These are phyloP conservation scores for Penicillium canariense DNA, from an alignment of 495 filamentous ascomycete species.

Conservation along the genomic window DNA sequence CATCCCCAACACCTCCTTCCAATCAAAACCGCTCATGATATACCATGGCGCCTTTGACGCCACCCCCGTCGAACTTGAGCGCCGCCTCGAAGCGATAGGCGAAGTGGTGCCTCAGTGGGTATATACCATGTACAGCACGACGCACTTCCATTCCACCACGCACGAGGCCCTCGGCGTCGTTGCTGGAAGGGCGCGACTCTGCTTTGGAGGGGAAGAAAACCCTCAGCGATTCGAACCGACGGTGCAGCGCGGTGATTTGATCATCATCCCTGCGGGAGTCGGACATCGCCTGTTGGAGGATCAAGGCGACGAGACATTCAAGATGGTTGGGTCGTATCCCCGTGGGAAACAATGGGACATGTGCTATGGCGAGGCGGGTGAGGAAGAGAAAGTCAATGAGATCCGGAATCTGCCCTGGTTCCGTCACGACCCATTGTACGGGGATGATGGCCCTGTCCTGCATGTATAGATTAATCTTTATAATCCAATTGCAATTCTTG, in stretches of 20 bases:
- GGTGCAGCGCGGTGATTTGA: constrained; percentile 59
- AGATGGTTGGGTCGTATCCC: constrained; percentile 68
- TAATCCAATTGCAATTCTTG: background rate
- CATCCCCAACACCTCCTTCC: constrained; percentile 66
- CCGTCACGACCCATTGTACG: constrained; percentile 58
- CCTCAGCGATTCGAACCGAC: constrained; percentile 51
- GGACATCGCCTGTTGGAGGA: constrained; percentile 61
- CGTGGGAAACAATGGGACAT: constrained; percentile 60
- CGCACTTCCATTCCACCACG: constrained; percentile 64
- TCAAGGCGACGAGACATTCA: constrained; percentile 43
- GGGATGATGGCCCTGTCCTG: constrained; percentile 51
- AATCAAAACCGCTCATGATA: constrained; percentile 60
- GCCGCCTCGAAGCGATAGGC: constrained; percentile 48
- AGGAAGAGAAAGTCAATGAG: constrained; percentile 46
- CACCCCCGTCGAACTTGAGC: constrained; percentile 48
- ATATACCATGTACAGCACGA: constrained; percentile 62
- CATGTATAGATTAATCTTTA: constrained; percentile 25
- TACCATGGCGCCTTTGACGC: constrained; percentile 54
- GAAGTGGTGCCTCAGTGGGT: constrained; percentile 64
- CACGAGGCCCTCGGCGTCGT: constrained; percentile 66
- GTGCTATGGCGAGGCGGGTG: constrained; percentile 60
- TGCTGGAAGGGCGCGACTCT: constrained; percentile 57
- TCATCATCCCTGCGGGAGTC: constrained; percentile 66
- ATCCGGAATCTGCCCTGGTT: constrained; percentile 57
- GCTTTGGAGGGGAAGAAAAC: constrained; percentile 66